Evolutionary conservation across 2,329 filamentous ascomycete genomes (phyloP).

Genomic region (Tolypocladium ophioglossoides): DNA sequence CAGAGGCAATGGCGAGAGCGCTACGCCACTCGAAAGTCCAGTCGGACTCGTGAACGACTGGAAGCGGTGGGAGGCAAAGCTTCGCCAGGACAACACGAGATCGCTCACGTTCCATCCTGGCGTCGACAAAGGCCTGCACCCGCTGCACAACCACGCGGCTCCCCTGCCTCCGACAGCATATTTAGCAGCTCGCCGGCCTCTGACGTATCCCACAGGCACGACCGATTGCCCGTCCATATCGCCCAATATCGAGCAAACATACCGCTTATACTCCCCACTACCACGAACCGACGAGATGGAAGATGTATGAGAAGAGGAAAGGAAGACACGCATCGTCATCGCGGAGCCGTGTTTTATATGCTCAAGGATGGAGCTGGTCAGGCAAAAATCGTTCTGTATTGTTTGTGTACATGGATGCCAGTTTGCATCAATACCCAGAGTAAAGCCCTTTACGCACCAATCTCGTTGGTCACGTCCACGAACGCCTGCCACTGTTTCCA

Average conservation of each 20-base stretch:
- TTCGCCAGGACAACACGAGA: slow-evolving; percentile 16
- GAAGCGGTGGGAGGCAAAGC: slow-evolving; percentile 28
- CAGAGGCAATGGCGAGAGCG: neutral
- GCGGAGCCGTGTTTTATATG: neutral
- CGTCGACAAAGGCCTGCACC: slow-evolving; percentile 4
- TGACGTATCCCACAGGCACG: neutral
- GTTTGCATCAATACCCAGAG: neutral
- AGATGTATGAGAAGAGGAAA: neutral
- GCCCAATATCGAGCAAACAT: neutral
- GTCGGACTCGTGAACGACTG: slow-evolving; percentile 19
- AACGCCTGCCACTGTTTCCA: slow-evolving; percentile 74
- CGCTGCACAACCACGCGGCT: neutral
- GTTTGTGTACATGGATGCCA: neutral
- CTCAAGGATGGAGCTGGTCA: neutral
- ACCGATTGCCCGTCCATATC: neutral
- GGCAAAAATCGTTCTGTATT: neutral
- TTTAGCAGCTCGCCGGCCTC: neutral
- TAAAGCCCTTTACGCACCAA: slow-evolving; percentile 13
- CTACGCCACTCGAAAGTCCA: neutral
- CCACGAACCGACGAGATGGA: neutral
- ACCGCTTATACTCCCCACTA: neutral
- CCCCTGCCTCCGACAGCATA: neutral
- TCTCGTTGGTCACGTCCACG: slow-evolving; percentile 66
- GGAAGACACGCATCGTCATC: neutral
- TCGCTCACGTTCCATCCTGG: slow-evolving; percentile 19